These are phyloP conservation scores for Plasmodium vivax DNA, from an alignment of 169 alveolate species.

Conservation along the genomic window DNA sequence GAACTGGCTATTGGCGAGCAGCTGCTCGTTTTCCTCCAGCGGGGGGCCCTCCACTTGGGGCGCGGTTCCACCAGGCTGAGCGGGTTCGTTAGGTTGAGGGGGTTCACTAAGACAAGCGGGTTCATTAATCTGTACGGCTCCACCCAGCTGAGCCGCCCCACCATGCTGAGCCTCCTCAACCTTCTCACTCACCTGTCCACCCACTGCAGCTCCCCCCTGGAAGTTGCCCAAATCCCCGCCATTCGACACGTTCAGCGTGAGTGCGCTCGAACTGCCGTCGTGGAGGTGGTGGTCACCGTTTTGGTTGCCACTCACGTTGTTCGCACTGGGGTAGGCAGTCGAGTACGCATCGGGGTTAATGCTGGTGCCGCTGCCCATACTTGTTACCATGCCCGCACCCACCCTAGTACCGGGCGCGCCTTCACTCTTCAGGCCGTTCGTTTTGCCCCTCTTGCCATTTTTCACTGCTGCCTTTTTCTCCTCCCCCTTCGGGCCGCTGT, in stretches of 20 bases:
- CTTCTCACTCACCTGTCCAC: not conserved
- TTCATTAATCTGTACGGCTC: no score
- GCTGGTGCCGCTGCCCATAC: not conserved
- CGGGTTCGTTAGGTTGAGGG: no score
- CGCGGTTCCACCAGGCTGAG: no score
- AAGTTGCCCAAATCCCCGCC: not conserved
- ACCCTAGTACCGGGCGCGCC: not conserved
- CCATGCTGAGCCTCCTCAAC: not conserved
- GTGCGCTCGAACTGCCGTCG: not conserved
- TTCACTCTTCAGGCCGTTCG: not conserved
- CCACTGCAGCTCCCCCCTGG: not conserved
- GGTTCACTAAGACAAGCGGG: no score
- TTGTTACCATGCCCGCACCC: not conserved
- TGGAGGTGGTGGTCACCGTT: not conserved
- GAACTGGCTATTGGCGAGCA: not conserved
- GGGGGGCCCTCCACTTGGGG: not conserved
- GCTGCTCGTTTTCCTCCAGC: not conserved
- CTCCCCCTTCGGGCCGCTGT: not conserved
- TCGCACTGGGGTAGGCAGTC: no score
- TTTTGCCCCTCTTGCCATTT: not conserved
- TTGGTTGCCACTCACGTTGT: not conserved
- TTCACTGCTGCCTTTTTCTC: not conserved
- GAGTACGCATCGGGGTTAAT: not conserved
- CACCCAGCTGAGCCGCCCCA: not conserved
- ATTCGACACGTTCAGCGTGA: not conserved